phyloP scores from a whole-genome alignment of 164 flowering plant species.

The Stephania japonica region DNA sequence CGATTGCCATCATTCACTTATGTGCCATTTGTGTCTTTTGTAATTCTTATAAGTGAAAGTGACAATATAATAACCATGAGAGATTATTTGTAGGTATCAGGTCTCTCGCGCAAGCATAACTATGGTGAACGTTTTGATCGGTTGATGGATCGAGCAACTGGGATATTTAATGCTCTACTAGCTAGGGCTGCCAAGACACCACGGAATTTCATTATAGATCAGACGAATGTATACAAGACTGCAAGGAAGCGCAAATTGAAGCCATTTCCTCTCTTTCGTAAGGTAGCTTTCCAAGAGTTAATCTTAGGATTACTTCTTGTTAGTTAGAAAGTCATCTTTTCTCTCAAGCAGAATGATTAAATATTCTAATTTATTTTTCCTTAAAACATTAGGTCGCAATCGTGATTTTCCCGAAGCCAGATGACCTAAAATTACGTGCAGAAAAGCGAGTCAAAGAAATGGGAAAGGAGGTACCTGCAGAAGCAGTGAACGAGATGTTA shows the following conservation, averaged over 20 bases:
- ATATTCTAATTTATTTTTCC: background rate
- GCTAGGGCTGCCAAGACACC: conserved; percentile 48
- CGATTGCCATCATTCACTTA: background rate
- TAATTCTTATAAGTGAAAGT: background rate
- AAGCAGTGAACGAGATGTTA: conserved; percentile 52
- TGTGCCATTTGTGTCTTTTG: background rate
- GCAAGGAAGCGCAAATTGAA: conserved; percentile 57
- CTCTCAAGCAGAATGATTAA: background rate
- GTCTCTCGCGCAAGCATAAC: conserved; percentile 46
- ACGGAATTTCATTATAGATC: conserved; percentile 56
- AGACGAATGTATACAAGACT: conserved; percentile 65
- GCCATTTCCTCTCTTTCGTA: conserved; percentile 37
- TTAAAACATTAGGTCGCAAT: conserved; percentile 40
- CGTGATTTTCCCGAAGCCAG: conserved; percentile 49
- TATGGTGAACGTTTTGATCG: conserved; percentile 60
- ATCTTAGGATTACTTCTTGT: background rate
- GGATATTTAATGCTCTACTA: conserved; percentile 44
- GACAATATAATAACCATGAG: background rate
- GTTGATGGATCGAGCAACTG: conserved; percentile 53
- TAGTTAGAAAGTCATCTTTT: background rate
- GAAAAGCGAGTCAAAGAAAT: conserved; percentile 51
- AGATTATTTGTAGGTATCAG: conserved; percentile 43
- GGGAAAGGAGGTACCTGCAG: conserved; percentile 68
- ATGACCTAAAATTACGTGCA: conserved; percentile 38
- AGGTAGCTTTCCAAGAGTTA: conserved; percentile 29